Conservation (phyloP, 2,329 filamentous ascomycete species). For the Neoarthrinium moseri region DNA sequence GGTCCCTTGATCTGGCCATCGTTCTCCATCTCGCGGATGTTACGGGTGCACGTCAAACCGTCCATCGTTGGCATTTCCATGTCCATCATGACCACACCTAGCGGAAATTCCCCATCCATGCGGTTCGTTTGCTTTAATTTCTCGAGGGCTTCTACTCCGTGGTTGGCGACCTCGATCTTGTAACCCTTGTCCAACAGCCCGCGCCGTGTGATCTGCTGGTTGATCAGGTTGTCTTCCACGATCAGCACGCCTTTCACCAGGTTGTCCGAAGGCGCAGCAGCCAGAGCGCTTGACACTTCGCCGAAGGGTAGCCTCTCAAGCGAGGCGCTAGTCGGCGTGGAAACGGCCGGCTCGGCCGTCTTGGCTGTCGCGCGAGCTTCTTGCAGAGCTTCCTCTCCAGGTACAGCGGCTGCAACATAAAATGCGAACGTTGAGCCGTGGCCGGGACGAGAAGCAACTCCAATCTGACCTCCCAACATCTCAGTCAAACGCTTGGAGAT, state of each 20-base stretch:
- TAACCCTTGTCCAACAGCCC: conserved; percentile 59
- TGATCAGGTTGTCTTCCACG: conserved; percentile 67
- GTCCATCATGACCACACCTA: conserved; percentile 71
- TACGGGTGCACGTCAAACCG: conserved; percentile 63
- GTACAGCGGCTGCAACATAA: conserved; percentile 57
- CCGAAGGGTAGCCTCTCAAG: conserved; percentile 5
- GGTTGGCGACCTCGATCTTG: conserved; percentile 59
- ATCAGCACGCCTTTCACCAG: conserved; percentile 53
- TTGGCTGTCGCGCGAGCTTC: conserved; percentile 39
- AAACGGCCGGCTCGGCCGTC: conserved; percentile 28
- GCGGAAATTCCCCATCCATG: conserved; percentile 28
- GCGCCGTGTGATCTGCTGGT: conserved; percentile 61
- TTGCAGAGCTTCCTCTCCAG: conserved; percentile 35
- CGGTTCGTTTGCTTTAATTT: conserved; percentile 20
- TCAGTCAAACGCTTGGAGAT: conserved; percentile 73
- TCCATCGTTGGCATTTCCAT: conserved; percentile 77
- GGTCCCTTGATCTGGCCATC: conserved; percentile 50
- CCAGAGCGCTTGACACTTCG: conserved; percentile 1
- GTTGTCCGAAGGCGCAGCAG: conserved; percentile 14
- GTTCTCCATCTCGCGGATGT: conserved; percentile 61
- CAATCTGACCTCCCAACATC: conserved; percentile 73
- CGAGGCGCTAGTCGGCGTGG: conserved; percentile 14
- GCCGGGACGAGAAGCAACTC: conserved; percentile 63
- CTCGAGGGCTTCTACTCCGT: conserved; percentile 60
- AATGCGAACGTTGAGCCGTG: conserved; percentile 73